Base-by-base conservation (phyloP, 2,329 filamentous ascomycete species). In the Pseudocercospora ulei region DNA sequence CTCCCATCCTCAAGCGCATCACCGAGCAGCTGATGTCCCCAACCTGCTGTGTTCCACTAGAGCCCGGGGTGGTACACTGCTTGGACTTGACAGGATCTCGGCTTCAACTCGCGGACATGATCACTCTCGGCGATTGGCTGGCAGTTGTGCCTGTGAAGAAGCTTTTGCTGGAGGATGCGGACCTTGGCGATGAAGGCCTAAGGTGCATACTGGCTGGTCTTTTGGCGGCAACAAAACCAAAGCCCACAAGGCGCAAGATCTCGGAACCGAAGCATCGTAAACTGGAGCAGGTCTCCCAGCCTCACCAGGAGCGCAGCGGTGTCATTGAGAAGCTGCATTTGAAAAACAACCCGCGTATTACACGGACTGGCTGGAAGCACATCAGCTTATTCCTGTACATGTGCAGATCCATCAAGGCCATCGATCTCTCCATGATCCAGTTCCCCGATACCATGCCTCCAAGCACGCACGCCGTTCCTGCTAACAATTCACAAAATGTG, bases 131-230 rank as follows among this genome's bases (percentile, higher is more conserved):
- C 34, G 90, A 98, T 58, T 98, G 88, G 69, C 70, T 98, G 25
- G 88, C 90, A 3, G 78, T 98, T 4, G 88, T 96, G 0, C 88
- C 90, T 0, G 79, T 96, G 2, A 80, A 82, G 50, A 85, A 92
- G 54, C 64, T 98, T 0, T 70, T 92, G 4, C 64, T 96, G 38
- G 87, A 95, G 54, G 84, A 92, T 56, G 88, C 85, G 44, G 82
- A 85, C 4, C 64, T 98, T 23, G 83, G 74, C 1, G 87, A 96
- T 53, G 86, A 93, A 58, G 85, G 85, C 3, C 68, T 95, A 4
- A 75, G 90, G 11, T 80, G 93, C 11, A 76, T 96, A 26, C 71
- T 98, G 6, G 84, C 87, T 1, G 88, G 85, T 3, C 68, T 98
- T 1, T 66, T 95, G 4, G 82, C 87, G 2, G 81, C 83, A 2